These are phyloP conservation scores for Bisporella sp. DNA, from an alignment of 2,329 filamentous ascomycete species.

Conservation along the genomic window DNA sequence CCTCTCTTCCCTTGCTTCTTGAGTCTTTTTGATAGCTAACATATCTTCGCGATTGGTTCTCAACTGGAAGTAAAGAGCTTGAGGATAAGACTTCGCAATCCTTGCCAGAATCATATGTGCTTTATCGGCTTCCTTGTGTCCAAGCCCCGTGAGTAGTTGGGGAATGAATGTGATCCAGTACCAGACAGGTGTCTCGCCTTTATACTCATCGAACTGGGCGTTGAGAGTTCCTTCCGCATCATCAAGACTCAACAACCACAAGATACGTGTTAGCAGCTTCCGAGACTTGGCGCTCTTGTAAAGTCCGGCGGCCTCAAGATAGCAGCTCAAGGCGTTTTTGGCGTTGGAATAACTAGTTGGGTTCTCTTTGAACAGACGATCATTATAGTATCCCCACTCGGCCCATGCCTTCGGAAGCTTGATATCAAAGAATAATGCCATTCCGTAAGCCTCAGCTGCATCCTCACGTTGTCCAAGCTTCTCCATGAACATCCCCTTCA, in stretches of 20 bases:
- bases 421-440: conserved; percentile 92
- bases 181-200: conserved; percentile 96
- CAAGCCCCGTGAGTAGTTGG: conserved; percentile 85
- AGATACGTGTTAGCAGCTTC: conserved; percentile 84
- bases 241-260: conserved; percentile 93
- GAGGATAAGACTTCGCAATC: conserved; percentile 92
- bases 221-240: conserved; percentile 79
- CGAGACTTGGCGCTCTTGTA: conserved; percentile 97
- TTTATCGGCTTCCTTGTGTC: conserved; percentile 83
- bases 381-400: conserved; percentile 98
- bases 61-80: conserved; percentile 92
- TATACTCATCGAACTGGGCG: conserved; percentile 87
- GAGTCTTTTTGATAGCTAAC: conserved; percentile 81
- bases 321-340: conserved; percentile 89
- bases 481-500: conserved; percentile 98
- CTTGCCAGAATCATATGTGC: conserved; percentile 82
- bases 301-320: conserved; percentile 88
- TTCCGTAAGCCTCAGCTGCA: conserved; percentile 89
- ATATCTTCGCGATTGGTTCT: conserved; percentile 93
- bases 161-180: conserved; percentile 99
- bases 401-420: conserved; percentile 96
- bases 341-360: conserved; percentile 75
- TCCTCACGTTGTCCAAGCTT: conserved; percentile 88
- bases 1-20: conserved; percentile 64
- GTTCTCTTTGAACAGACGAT: conserved; percentile 90